phyloP scores from a whole-genome alignment of 768 basidiomycete species.

The Russula emetica region DNA sequence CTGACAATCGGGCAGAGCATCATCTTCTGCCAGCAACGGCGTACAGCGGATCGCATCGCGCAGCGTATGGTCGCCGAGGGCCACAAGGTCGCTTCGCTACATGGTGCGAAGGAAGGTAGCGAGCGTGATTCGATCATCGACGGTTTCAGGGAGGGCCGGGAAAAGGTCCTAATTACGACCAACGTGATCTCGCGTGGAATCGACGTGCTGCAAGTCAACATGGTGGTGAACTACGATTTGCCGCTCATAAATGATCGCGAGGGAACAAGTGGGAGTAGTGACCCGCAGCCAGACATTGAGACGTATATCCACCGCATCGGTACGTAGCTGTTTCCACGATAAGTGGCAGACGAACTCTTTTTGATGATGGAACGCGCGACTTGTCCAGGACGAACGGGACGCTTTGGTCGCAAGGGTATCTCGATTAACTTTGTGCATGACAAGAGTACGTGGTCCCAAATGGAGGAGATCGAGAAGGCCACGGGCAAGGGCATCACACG shows the following conservation, averaged over 20 bases:
- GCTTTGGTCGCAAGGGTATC: conserved; percentile 95
- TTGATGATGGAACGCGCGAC: conserved; percentile 6
- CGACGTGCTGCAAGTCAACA: too few relatives aligned
- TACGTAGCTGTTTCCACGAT: conserved; percentile 37
- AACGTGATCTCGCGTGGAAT: too few relatives aligned
- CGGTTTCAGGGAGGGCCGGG: too few relatives aligned
- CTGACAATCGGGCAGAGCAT: too few relatives aligned
- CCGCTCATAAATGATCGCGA: conserved; percentile 75
- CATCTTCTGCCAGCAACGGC: too few relatives aligned
- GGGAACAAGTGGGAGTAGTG: conserved; percentile 41
- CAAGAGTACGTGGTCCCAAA: conserved; percentile 78
- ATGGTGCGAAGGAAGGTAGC: too few relatives aligned
- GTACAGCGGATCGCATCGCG: too few relatives aligned
- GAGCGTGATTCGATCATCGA: too few relatives aligned
- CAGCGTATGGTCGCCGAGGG: too few relatives aligned
- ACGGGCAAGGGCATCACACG: conserved; percentile 75
- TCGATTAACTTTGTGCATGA: conserved; percentile 98
- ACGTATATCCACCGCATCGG: conserved; percentile 98
- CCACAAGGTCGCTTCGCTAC: too few relatives aligned
- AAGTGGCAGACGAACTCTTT: background rate
- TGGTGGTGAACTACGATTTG: too few relatives aligned
- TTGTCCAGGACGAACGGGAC: conserved; percentile 85
- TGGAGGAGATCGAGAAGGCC: conserved; percentile 81
- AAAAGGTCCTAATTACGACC: too few relatives aligned
- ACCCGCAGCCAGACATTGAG: conserved; percentile 80